Conservation (phyloP, 1,139 yeast species). For the Blastobotrys elegans region DNA sequence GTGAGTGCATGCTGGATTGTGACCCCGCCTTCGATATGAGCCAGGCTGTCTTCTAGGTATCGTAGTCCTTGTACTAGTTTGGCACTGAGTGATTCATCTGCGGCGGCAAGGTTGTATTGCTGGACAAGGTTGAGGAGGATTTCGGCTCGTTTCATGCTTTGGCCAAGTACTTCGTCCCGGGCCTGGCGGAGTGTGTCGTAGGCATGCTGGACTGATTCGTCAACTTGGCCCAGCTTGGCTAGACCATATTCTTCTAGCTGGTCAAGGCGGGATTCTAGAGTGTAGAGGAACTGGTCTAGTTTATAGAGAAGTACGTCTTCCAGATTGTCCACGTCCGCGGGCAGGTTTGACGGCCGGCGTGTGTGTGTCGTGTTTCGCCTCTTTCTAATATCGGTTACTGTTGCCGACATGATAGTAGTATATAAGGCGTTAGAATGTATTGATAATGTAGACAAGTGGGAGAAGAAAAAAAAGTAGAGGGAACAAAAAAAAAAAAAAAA, state of each 20-base stretch:
- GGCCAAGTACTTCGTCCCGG: slow-evolving; percentile 31
- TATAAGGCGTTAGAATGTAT: not conserved
- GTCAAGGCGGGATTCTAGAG: slow-evolving; percentile 30
- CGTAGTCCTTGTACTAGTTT: slow-evolving; percentile 26
- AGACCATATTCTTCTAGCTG: slow-evolving; percentile 32
- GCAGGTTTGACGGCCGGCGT: slow-evolving; percentile 6
- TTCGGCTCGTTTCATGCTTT: slow-evolving; percentile 33
- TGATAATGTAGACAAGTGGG: not conserved
- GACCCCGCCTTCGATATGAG: slow-evolving; percentile 29
- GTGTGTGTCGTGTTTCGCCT: slow-evolving; percentile 13
- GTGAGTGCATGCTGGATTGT: slow-evolving; percentile 35
- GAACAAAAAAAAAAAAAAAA: not conserved
- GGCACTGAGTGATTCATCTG: slow-evolving; percentile 1
- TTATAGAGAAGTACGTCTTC: slow-evolving; percentile 24
- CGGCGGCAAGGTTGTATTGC: slow-evolving; percentile 24
- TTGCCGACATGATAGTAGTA: no score
- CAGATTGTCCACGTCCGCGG: slow-evolving; percentile 12
- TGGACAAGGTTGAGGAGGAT: slow-evolving; percentile 25
- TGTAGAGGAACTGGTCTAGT: slow-evolving; percentile 29
- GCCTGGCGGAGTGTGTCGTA: slow-evolving; percentile 30
- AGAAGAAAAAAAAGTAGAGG: not conserved
- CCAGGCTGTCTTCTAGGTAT: slow-evolving; percentile 32
- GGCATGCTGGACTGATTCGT: slow-evolving; percentile 31
- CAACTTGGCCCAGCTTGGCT: slow-evolving; percentile 30
- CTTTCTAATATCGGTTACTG: slow-evolving; percentile 10